Percentiles rank a stretch among this genome's conserved stretches.
These are phyloP conservation scores for Gentiana straminea DNA, from an alignment of 257 asterid species.

Conservation along the genomic window DNA sequence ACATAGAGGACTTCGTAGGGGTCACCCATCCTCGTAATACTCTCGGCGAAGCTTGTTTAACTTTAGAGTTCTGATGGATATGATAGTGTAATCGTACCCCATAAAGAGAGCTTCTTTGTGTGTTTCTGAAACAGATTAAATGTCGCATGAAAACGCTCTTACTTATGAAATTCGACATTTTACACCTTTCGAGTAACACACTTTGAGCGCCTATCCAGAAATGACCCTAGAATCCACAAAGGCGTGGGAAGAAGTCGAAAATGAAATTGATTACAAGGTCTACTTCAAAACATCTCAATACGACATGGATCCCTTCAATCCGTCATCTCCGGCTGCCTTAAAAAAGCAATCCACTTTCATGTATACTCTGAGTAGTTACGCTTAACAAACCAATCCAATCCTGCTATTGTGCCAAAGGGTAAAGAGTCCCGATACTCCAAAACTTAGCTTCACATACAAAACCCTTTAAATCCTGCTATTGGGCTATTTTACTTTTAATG, in stretches of 20 bases:
- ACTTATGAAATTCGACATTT: slow-evolving; percentile 86
- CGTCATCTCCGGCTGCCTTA: slow-evolving; percentile 45
- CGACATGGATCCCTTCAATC: slow-evolving; percentile 69
- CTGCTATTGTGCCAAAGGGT: too few relatives aligned
- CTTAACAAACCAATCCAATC: too few relatives aligned
- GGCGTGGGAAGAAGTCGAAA: slow-evolving; percentile 59
- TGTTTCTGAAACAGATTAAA: slow-evolving; percentile 23
- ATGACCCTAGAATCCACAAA: slow-evolving; percentile 50
- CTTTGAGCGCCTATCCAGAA: slow-evolving; percentile 58
- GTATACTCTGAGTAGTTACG: slow-evolving; percentile 4
- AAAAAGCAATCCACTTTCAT: slow-evolving; percentile 34
- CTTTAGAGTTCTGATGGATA: too few relatives aligned
- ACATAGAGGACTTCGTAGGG: too few relatives aligned
- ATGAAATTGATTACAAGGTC: slow-evolving; percentile 69
- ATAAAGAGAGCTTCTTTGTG: not conserved
- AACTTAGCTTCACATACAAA: too few relatives aligned
- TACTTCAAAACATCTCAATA: slow-evolving; percentile 59
- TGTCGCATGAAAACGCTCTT: slow-evolving; percentile 63
- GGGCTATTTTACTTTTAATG: too few relatives aligned
- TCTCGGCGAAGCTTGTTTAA: too few relatives aligned
- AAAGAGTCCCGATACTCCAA: too few relatives aligned
- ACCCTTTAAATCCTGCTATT: too few relatives aligned
- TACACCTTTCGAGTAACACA: slow-evolving; percentile 83
- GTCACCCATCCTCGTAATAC: too few relatives aligned
- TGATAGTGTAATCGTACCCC: not conserved